Conservation (phyloP, 2,329 filamentous ascomycete species). For the Exophiala bonariae region DNA sequence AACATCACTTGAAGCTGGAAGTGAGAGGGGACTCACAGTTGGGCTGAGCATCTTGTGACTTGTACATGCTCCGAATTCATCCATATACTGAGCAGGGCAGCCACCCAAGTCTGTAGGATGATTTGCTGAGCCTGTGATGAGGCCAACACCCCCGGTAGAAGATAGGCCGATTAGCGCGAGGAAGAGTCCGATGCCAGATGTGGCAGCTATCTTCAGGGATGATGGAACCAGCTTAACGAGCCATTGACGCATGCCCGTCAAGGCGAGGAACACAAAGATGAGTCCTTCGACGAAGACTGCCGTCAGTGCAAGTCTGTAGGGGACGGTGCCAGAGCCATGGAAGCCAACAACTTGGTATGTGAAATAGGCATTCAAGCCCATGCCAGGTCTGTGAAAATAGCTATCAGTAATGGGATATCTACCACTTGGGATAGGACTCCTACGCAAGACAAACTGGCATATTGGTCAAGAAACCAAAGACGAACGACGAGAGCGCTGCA, state of each 20-base stretch:
- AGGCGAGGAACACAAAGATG: conserved; percentile 75
- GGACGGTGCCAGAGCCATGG: conserved; percentile 70
- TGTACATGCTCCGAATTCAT: conserved; percentile 28
- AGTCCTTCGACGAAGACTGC: conserved; percentile 86
- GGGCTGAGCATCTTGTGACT: conserved; percentile 76
- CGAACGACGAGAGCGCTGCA: conserved; percentile 71
- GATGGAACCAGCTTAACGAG: conserved; percentile 79
- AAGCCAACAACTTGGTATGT: conserved; percentile 71
- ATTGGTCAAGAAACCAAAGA: conserved; percentile 81
- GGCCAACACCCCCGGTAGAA: conserved; percentile 77
- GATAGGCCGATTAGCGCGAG: conserved; percentile 65
- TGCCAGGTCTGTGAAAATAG: conserved; percentile 33
- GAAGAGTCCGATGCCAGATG: conserved; percentile 81
- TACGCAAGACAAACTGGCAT: conserved; percentile 67
- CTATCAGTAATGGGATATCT: conserved; percentile 24
- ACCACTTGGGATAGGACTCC: background rate
- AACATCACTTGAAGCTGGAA: conserved; percentile 68
- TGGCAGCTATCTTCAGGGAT: conserved; percentile 84
- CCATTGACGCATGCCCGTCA: conserved; percentile 83
- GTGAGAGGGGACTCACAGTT: conserved; percentile 82
- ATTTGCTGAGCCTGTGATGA: conserved; percentile 64
- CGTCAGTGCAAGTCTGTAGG: conserved; percentile 73
- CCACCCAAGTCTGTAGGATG: conserved; percentile 75
- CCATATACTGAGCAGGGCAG: conserved; percentile 57
- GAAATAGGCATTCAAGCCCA: conserved; percentile 70